Base-by-base conservation (phyloP, 306 rosid genomes). In the Parietaria judaica region DNA sequence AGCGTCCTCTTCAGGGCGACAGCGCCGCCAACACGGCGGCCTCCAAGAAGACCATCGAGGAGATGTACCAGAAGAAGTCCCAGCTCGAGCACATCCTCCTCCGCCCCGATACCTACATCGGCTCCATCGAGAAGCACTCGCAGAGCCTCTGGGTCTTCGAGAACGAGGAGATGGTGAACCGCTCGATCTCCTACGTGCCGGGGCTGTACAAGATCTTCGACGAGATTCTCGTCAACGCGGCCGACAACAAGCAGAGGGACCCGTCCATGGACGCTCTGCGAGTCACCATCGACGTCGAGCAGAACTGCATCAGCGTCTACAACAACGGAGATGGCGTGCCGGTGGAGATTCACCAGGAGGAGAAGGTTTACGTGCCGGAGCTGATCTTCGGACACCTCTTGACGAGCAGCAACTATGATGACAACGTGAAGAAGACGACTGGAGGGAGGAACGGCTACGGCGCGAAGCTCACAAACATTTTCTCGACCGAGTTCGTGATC, bases 81-180 rank as follows among this genome's bases (percentile, higher is more conserved):
- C 98, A 92, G 86, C 96, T 92, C 6, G 98, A 92, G 58, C 98
- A 92, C 85, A 86, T 92, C 66, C 81, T 92, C 1, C 98, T 92
- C 68, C 83, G 98, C 1, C 96, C 98, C 0, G 98, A 92, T 53
- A 92, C 98, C 67, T 92, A 92, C 68, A 85, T 92, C 1, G 98
- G 98, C 0, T 92, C 98, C 13, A 76, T 92, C 3, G 98, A 92
- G 75, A 88, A 82, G 60, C 96, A 92, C 84, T 83, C 95, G 3
- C 95, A 86, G 16, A 73, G 51, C 3, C 90, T 92, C 0, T 92
- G 98, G 98, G 81, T 92, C 13, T 92, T 74, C 79, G 85, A 86
- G 46, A 67, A 79, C 69, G 76, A 81, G 2, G 81, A 78, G 58
- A 83, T 92, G 96, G 81, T 88, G 1, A 36, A 82, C 36, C 96